Conservation (phyloP, 2,329 filamentous ascomycete species). For the Nemania sp. region DNA sequence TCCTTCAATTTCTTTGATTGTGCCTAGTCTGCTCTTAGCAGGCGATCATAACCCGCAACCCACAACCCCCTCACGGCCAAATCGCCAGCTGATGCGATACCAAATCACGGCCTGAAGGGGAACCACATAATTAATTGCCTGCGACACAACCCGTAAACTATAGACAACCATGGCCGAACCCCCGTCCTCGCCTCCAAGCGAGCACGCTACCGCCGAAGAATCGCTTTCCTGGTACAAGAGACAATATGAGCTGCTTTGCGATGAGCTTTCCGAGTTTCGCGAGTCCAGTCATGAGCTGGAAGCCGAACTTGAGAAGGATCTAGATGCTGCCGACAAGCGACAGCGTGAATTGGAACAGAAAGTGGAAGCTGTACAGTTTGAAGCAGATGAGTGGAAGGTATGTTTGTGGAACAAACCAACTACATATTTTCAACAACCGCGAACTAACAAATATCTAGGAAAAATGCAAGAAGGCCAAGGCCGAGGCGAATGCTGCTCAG, state of each 20-base stretch:
- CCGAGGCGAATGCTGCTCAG: slow-evolving; percentile 86
- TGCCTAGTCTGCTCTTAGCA: slow-evolving; percentile 17
- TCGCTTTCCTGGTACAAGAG: slow-evolving; percentile 94
- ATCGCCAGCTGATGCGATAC: slow-evolving; percentile 31
- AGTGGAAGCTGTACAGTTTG: slow-evolving; percentile 84
- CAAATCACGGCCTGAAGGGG: slow-evolving; percentile 30
- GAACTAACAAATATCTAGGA: slow-evolving; percentile 64
- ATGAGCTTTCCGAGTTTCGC: slow-evolving; percentile 93
- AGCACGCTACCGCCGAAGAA: slow-evolving; percentile 71
- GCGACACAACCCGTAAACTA: not conserved
- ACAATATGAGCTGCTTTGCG: slow-evolving; percentile 92
- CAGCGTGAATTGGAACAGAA: slow-evolving; percentile 89
- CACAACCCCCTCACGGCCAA: slow-evolving; percentile 16
- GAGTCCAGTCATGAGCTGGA: slow-evolving; percentile 94
- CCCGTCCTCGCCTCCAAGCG: slow-evolving; percentile 71
- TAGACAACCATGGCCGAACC: slow-evolving; percentile 64
- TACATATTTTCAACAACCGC: slow-evolving; percentile 1
- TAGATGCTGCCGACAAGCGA: slow-evolving; percentile 93
- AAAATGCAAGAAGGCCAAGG: slow-evolving; percentile 96
- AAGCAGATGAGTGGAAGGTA: slow-evolving; percentile 99
- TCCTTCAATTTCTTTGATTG: slow-evolving; percentile 28
- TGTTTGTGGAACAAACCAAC: slow-evolving; percentile 48
- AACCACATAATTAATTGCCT: slow-evolving; percentile 20
- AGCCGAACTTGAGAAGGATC: slow-evolving; percentile 93
- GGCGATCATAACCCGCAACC: not conserved